Evolutionary conservation across 345 rosid genomes (phyloP).

Genomic region (Pseudoturritis turrita): DNA sequence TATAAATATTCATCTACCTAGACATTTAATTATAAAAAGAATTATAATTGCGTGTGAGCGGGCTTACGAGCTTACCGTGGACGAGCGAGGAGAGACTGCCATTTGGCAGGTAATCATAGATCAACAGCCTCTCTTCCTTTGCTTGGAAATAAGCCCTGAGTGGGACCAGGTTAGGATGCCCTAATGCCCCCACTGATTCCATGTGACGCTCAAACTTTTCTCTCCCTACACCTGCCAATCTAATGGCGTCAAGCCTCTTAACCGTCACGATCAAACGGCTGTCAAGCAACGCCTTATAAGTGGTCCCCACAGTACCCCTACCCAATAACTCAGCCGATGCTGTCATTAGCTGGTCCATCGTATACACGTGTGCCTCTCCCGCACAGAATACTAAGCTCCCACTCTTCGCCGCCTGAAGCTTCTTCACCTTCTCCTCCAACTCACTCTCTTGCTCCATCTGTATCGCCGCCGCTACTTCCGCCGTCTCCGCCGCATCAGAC

Average conservation of each 20-base stretch:
- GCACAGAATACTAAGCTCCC: constrained; percentile 81
- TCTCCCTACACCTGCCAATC: constrained; percentile 48
- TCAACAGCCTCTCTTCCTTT: constrained; percentile 69
- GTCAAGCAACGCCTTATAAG: constrained; percentile 84
- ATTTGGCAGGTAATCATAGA: constrained; percentile 86
- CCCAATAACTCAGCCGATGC: constrained; percentile 95
- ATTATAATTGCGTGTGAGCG: not conserved
- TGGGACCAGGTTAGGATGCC: constrained; percentile 92
- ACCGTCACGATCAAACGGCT: constrained; percentile 70
- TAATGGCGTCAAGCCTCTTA: constrained; percentile 71
- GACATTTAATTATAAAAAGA: not conserved
- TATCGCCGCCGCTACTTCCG: constrained; percentile 51
- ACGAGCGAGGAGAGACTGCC: constrained; percentile 86
- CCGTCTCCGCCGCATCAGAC: constrained; percentile 39
- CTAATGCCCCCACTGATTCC: constrained; percentile 92
- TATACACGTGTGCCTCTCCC: constrained; percentile 74
- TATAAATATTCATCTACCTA: not conserved
- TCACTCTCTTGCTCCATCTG: constrained; percentile 72
- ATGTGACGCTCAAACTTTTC: constrained; percentile 75
- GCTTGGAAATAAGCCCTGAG: constrained; percentile 85
- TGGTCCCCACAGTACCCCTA: constrained; percentile 67
- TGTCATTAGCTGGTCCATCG: constrained; percentile 93
- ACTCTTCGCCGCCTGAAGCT: constrained; percentile 64
- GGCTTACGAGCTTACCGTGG: constrained; percentile 48
- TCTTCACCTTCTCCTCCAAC: constrained; percentile 78